Evolutionary conservation across 1,139 yeast species (phyloP), one percentile per base, ranked within the genome.

Genomic region (Magnusiomyces fungicola): DNA sequence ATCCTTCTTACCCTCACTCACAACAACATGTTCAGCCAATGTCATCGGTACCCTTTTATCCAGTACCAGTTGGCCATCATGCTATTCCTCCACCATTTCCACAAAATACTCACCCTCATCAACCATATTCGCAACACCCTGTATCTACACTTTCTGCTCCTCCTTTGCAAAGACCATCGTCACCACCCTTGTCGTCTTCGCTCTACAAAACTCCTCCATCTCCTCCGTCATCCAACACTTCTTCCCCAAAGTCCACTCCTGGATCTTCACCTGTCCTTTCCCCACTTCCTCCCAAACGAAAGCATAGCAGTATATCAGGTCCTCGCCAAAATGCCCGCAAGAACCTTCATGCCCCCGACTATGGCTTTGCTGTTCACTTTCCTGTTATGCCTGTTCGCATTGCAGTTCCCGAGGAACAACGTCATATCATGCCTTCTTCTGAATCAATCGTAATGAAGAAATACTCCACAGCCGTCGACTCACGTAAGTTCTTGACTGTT

Each of bases 381-480:
- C 65, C 66, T 16, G 57, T 56, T 30, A 50, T 60, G 21, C 58
- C 57, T n/a, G 22, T 40, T 3, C 25, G 29, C 29, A 43, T 49
- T 36, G 54, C 54, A 12, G 65, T 70, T 21, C 65, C 66, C 12
- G 61, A 62, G 3, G 61, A 65, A 39, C 71, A 67, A 50, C 55
- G 58, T 41, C 55, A 56, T 23, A 59, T 67, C 49, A 57, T 67
- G 21, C 67, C 67, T 21, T 29, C 48, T 16, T 58, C 66, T 5
- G 68, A 68, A 51, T 68, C 71, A n/a, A 69, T 74, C 45, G 68
- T 70, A 27, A 75, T 73, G 60, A 73, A 78, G 54, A 80, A 80
- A 58, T 84, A 84, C 62, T 84, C 88, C 52, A 82, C 90, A 18
- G 79, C 87, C 9, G 80, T 83, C 32, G 94, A 87, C 55, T 79